Percentiles rank a stretch among this genome's conserved stretches.
Conservation (phyloP, 495 filamentous ascomycete genomes). For the Penicillium arizonense region DNA sequence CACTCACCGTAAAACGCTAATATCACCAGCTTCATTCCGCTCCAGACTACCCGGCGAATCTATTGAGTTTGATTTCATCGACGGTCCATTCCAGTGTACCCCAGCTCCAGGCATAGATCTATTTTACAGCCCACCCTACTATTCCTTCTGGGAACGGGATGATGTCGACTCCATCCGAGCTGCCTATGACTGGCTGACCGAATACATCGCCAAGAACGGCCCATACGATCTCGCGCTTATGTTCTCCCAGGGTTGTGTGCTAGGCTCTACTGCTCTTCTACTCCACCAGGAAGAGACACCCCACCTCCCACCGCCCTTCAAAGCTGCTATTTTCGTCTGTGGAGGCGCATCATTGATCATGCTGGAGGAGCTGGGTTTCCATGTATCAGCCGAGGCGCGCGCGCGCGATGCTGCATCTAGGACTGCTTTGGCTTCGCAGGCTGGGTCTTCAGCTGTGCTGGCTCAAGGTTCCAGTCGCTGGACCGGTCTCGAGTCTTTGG, state of each 20-base stretch:
- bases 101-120: slow-evolving; percentile 54
- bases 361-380: slow-evolving; percentile 50
- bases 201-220: slow-evolving; percentile 46
- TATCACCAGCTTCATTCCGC: slow-evolving; percentile 43
- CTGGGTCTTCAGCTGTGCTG: slow-evolving; percentile 27
- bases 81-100: slow-evolving; percentile 43
- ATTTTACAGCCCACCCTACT: slow-evolving; percentile 49
- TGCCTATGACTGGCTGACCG: slow-evolving; percentile 45
- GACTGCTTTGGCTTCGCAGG: slow-evolving; percentile 28
- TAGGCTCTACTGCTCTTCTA: slow-evolving; percentile 46
- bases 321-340: slow-evolving; percentile 59
- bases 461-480: slow-evolving; percentile 28
- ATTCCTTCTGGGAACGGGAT: slow-evolving; percentile 46
- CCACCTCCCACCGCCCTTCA: slow-evolving; percentile 47
- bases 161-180: slow-evolving; percentile 33
- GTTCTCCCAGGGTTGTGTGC: slow-evolving; percentile 59
- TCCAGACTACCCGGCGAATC: slow-evolving; percentile 28
- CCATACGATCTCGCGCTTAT: slow-evolving; percentile 61
- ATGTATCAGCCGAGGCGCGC: slow-evolving; percentile 41
- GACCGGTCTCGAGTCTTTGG: slow-evolving; percentile 16
- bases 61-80: slow-evolving; percentile 55
- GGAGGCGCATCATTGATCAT: slow-evolving; percentile 48
- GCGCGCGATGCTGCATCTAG: slow-evolving; percentile 32
- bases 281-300: slow-evolving; percentile 36
- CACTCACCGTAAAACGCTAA: slow-evolving; percentile 5